Evolutionary conservation across 2,329 filamentous ascomycete genomes (phyloP), one percentile per base, ranked within the genome.

Genomic region (Trichoderma afroharzianum): DNA sequence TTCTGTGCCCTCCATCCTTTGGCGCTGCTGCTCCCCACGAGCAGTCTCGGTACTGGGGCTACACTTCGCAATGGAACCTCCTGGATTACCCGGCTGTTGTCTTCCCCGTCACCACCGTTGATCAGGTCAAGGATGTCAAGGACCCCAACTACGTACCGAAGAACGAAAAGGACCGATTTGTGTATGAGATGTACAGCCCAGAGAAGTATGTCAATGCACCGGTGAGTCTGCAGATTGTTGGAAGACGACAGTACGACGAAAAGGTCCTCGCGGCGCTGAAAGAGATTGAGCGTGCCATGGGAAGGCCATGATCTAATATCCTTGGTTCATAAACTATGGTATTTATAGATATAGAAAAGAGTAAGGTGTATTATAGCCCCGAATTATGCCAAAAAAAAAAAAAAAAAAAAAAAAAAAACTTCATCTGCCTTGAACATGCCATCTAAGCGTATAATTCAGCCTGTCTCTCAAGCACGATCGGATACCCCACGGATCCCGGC

Each of bases 21-120:
- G n/a, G 87, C 84, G 80, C 86, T 73, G 83, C 79, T 75, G 71
- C 81, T 72, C 73, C 89, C 73, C 78, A 88, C 74, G 80, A 80
- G 4, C 64, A 71, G 5, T 66, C 2, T 83, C 84, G 1, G 85
- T 90, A 74, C 81, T 92, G 89, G 88, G 84, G 84, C 1, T 92
- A 92, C 74, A 91, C 88, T 0, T 81, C 84, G 1, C 85, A 88
- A 72, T 92, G 89, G 88, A 92, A 92, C 76, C 74, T 91, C 64
- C 83, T 92, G 5, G 89, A 92, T 76, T 91, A 91, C 78, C 88
- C 90, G 1, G 85, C 83, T 4, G 76, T 87, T 1, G 83, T 88
- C 0, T 89, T 92, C 74, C 90, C 90, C 0, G 86, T 86, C 2
- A 71, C 63, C n/a, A 68, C 50, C 1, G 72, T 74, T 21, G 72